These are phyloP conservation scores for Triglochin maritima DNA, from an alignment of 106 monocot species.

Conservation along the genomic window DNA sequence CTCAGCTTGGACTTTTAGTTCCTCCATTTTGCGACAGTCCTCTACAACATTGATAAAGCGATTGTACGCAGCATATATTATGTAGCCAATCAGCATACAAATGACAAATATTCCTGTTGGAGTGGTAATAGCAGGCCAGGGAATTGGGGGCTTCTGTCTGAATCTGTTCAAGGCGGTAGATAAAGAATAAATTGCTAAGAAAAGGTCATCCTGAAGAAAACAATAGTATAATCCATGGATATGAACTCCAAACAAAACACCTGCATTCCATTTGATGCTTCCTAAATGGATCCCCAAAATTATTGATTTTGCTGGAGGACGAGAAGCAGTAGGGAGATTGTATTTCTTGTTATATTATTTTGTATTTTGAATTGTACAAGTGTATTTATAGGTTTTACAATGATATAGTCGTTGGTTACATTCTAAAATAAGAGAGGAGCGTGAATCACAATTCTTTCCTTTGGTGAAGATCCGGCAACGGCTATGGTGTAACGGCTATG, in stretches of 20 bases:
- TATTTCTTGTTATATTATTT: no score
- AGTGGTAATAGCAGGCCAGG: slow-evolving; percentile 23
- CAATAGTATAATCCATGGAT: no score
- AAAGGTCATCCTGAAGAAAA: no score
- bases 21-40: slow-evolving; percentile 67
- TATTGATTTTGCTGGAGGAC: no score
- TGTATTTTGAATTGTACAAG: no score
- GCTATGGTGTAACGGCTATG: no score
- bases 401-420: no score
- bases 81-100: slow-evolving; percentile 26
- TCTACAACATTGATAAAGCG: slow-evolving; percentile 22
- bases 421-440: no score
- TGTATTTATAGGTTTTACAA: no score
- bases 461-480: no score
- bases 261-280: slow-evolving; percentile 90
- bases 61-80: slow-evolving; percentile 22
- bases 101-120: slow-evolving; percentile 25
- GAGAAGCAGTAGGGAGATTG: no score
- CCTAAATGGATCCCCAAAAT: slow-evolving; percentile 95
- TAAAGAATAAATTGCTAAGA: background rate
- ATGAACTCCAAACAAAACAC: slow-evolving; percentile 5
- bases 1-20: slow-evolving; percentile 90
- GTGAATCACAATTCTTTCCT: no score
- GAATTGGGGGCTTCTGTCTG: slow-evolving; percentile 52
- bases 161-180: slow-evolving; percentile 39